Conservation (phyloP, 2,329 filamentous ascomycete genomes). For the Xylariaceae sp. region DNA sequence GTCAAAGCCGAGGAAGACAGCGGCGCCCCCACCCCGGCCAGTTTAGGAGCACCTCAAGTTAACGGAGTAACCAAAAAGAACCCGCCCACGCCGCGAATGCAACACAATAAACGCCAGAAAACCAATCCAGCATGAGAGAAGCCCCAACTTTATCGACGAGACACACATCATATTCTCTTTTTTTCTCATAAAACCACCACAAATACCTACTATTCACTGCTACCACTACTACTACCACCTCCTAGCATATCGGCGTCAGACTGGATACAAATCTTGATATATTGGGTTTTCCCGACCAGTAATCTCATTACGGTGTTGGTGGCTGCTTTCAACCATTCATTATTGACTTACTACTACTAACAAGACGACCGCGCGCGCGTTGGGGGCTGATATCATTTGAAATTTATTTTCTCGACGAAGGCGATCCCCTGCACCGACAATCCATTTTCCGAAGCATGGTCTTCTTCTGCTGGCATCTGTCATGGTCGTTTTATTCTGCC, state of each 20-base stretch:
- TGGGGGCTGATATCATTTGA: slow-evolving; percentile 22
- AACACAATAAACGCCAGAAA: slow-evolving; percentile 45
- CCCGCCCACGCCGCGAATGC: slow-evolving; percentile 53
- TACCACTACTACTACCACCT: background rate
- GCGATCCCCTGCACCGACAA: background rate
- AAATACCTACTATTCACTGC: background rate
- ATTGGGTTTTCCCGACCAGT: slow-evolving; percentile 15
- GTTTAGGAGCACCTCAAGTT: slow-evolving; percentile 39
- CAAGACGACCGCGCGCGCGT: slow-evolving; percentile 16
- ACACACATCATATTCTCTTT: too few species aligned
- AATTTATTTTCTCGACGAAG: slow-evolving; percentile 2
- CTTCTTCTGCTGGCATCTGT: background rate
- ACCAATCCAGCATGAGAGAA: slow-evolving; percentile 34
- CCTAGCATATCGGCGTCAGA: slow-evolving; percentile 28
- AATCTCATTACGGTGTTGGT: slow-evolving; percentile 19
- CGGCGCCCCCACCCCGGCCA: slow-evolving; percentile 45
- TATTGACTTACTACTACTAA: slow-evolving; percentile 3
- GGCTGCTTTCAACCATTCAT: slow-evolving; percentile 12
- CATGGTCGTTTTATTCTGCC: background rate
- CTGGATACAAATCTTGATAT: slow-evolving; percentile 24
- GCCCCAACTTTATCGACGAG: background rate
- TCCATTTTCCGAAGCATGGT: background rate
- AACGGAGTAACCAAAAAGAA: slow-evolving; percentile 51
- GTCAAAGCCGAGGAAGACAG: slow-evolving; percentile 55
- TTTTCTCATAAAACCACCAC: background rate